These are phyloP conservation scores for Nothophoma quercina DNA, from an alignment of 2,329 filamentous ascomycete genomes.

Conservation along the genomic window DNA sequence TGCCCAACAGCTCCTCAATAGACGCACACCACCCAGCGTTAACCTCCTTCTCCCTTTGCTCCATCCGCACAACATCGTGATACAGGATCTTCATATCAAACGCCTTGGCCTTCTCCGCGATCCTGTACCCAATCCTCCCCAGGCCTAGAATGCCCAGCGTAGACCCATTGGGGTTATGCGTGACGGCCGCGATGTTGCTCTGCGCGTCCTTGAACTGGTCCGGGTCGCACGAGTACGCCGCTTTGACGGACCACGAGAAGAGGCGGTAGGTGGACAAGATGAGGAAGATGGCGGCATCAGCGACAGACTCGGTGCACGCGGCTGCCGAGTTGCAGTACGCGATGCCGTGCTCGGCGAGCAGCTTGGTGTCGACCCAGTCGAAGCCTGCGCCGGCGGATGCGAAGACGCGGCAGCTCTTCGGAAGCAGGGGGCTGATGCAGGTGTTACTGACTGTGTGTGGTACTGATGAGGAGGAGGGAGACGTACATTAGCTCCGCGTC, in stretches of 20 bases:
- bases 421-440: constrained; percentile 48
- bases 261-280: constrained; percentile 74
- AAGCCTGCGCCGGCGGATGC: constrained; percentile 69
- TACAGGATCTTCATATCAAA: constrained; percentile 75
- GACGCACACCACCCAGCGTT: constrained; percentile 62
- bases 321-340: constrained; percentile 77
- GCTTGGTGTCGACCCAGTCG: constrained; percentile 68
- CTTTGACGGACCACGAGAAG: constrained; percentile 69
- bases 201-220: constrained; percentile 66
- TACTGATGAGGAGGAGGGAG: neutral
- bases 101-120: constrained; percentile 67
- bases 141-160: constrained; percentile 73
- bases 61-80: constrained; percentile 64
- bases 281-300: constrained; percentile 73
- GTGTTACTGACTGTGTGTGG: neutral
- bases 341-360: constrained; percentile 68
- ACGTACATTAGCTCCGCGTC: constrained; percentile 62
- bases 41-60: constrained; percentile 55
- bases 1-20: constrained; percentile 61
- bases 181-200: constrained; percentile 63
- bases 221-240: constrained; percentile 58
- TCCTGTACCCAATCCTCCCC: constrained; percentile 60
- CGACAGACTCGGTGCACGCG: constrained; percentile 75
- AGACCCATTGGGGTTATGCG: constrained; percentile 69
- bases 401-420: constrained; percentile 62